Percentiles rank a stretch among this genome's conserved stretches.
Conservation (phyloP, 305 asterid species). For the Fraxinus paxiana region DNA sequence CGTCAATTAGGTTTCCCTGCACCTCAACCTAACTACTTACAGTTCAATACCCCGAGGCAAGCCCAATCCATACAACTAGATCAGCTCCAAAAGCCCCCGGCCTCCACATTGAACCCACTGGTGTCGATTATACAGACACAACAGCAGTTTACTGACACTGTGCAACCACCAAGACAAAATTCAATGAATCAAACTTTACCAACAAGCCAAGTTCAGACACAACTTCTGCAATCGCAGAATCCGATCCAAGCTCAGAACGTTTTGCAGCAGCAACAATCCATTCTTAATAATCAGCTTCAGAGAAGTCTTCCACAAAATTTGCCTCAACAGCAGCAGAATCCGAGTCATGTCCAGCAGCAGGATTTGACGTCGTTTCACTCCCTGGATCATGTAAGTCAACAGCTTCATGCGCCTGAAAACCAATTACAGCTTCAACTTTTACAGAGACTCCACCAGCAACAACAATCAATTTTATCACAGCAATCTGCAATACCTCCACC, state of each 20-base stretch:
- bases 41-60: slow-evolving; percentile 56
- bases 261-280: slow-evolving; percentile 34
- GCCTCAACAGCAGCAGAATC: slow-evolving; percentile 37
- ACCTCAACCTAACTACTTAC: slow-evolving; percentile 48
- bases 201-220: slow-evolving; percentile 48
- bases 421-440: slow-evolving; percentile 69
- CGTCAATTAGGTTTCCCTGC: slow-evolving; percentile 54
- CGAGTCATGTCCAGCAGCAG: slow-evolving; percentile 49
- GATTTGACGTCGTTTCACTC: slow-evolving; percentile 41
- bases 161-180: slow-evolving; percentile 52
- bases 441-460: slow-evolving; percentile 78
- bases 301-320: slow-evolving; percentile 51
- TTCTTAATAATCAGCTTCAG: slow-evolving; percentile 58
- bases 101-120: slow-evolving; percentile 51
- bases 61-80: slow-evolving; percentile 52
- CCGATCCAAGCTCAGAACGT: slow-evolving; percentile 41
- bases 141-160: slow-evolving; percentile 48
- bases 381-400: slow-evolving; percentile 46
- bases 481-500: slow-evolving; percentile 55
- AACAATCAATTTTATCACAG: slow-evolving; percentile 57
- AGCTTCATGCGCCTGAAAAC: slow-evolving; percentile 48
- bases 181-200: slow-evolving; percentile 40
- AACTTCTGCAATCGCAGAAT: slow-evolving; percentile 47
- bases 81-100: slow-evolving; percentile 58
- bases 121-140: slow-evolving; percentile 58